Conservation (phyloP, 2,329 filamentous ascomycete species). For the Aspergillus aculeatus region DNA sequence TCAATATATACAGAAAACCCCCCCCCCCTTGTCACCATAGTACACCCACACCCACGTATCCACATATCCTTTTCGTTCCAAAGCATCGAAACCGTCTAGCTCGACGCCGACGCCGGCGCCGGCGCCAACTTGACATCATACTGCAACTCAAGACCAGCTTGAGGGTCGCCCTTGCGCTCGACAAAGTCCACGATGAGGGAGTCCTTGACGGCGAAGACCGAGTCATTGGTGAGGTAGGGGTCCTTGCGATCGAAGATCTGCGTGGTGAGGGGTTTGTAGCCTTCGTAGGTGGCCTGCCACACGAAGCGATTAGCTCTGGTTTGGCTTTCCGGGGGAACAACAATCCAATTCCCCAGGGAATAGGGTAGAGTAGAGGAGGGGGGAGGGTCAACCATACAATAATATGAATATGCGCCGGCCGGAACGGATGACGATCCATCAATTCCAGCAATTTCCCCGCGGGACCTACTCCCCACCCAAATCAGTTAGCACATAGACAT, state of each 20-base stretch:
- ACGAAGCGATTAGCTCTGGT: neutral
- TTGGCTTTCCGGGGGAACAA: no score
- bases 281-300: constrained; percentile 52
- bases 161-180: constrained; percentile 50
- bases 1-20: neutral
- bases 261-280: constrained; percentile 69
- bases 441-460: constrained; percentile 58
- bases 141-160: constrained; percentile 54
- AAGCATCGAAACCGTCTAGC: neutral
- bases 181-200: constrained; percentile 58
- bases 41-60: neutral
- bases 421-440: constrained; percentile 60
- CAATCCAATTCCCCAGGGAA: no score
- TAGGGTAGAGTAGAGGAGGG: no score
- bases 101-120: neutral
- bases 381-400: constrained; percentile 49
- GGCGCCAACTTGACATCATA: constrained; percentile 52
- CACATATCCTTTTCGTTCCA: neutral
- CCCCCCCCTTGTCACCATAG: neutral
- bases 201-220: constrained; percentile 61
- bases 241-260: constrained; percentile 73
- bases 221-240: constrained; percentile 60
- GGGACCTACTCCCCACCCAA: constrained; percentile 43
- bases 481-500: neutral
- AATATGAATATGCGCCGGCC: constrained; percentile 65